Conservation (phyloP, 2,329 filamentous ascomycete genomes). For the Alternaria longipes region DNA sequence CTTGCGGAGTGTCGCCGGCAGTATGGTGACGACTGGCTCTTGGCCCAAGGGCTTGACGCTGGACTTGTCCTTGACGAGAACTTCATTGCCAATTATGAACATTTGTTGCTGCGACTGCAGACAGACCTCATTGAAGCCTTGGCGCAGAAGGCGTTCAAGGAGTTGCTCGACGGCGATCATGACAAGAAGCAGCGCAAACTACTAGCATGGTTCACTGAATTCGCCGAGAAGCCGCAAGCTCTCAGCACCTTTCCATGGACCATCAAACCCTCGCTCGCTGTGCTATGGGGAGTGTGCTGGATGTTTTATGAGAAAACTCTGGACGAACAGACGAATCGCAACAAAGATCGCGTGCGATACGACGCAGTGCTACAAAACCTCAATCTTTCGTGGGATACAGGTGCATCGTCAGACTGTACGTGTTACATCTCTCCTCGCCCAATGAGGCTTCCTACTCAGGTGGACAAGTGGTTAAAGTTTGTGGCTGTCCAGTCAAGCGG, state of each 20-base stretch:
- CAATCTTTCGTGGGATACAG: slow-evolving; percentile 37
- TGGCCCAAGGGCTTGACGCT: slow-evolving; percentile 40
- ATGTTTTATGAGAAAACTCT: slow-evolving; percentile 45
- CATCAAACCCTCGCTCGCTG: slow-evolving; percentile 54
- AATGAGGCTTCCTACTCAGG: slow-evolving; percentile 1
- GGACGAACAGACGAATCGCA: slow-evolving; percentile 12
- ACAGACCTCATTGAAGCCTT: slow-evolving; percentile 46
- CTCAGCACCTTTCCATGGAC: slow-evolving; percentile 57
- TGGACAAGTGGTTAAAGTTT: slow-evolving; percentile 1
- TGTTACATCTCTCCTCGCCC: slow-evolving; percentile 30
- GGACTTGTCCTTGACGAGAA: slow-evolving; percentile 47
- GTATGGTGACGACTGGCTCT: slow-evolving; percentile 44
- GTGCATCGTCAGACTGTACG: slow-evolving; percentile 48
- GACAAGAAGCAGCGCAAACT: slow-evolving; percentile 47
- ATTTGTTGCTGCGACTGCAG: slow-evolving; percentile 53
- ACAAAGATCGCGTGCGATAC: slow-evolving; percentile 32
- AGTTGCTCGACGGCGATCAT: slow-evolving; percentile 38
- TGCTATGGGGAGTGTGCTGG: slow-evolving; percentile 57
- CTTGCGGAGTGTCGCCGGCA: slow-evolving; percentile 37
- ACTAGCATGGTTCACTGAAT: slow-evolving; percentile 54
- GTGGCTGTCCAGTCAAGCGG: neutral
- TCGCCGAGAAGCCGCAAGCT: slow-evolving; percentile 50
- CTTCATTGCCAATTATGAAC: slow-evolving; percentile 56
- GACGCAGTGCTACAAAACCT: slow-evolving; percentile 40
- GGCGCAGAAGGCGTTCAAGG: slow-evolving; percentile 41